Base-by-base conservation (phyloP, 495 filamentous ascomycete genomes). In the Penicillium chermesinum region DNA sequence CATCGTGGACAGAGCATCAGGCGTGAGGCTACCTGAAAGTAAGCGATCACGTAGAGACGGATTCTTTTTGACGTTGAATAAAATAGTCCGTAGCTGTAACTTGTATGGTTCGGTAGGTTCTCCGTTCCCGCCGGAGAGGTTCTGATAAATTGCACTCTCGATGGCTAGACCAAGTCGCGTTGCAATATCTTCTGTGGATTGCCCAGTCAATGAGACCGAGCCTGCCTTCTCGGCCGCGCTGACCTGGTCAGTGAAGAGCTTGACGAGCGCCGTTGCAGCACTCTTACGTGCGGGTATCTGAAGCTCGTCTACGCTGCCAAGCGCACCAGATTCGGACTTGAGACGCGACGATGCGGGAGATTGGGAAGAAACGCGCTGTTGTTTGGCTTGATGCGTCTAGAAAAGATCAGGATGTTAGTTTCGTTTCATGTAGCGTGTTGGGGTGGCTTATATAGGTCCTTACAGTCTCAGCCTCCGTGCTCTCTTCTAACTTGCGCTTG, bases 61-160 rank as follows among this genome's bases (percentile, higher is more conserved):
- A 62, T 98, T 98, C 62, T 79, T 81, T 73, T 94, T 93, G 50
- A 95, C 70, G 69, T 96, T 96, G 69, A 83, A 84, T 35, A 77
- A 66, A 38, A 97, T 75, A 22, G 85, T 72, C 54, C 81, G 73
- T 55, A 83, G 67, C 61, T 85, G 80, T 38, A 62, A 52, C 54
- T 64, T 73, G 69, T 85, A 86, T 25, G 70, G 48, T 36, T 74
- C 66, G 59, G 66, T 66, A 21, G 76, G 72, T 57, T 80, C 72
- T 59, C 73, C 71, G 51, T 65, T 56, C 53, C 64, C 55, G 57
- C 66, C 68, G 53, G 66, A 80, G 50, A 79, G 69, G 67, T 73
- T 79, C 49, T 78, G 55, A 63, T 82, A 81, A 49, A 83, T 71
- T 35, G 82, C 78, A 67, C 83, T 78, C 67, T 97, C 91, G 46